phyloP scores from a whole-genome alignment of 352 stramenopile species.

The Pythium chondricola region DNA sequence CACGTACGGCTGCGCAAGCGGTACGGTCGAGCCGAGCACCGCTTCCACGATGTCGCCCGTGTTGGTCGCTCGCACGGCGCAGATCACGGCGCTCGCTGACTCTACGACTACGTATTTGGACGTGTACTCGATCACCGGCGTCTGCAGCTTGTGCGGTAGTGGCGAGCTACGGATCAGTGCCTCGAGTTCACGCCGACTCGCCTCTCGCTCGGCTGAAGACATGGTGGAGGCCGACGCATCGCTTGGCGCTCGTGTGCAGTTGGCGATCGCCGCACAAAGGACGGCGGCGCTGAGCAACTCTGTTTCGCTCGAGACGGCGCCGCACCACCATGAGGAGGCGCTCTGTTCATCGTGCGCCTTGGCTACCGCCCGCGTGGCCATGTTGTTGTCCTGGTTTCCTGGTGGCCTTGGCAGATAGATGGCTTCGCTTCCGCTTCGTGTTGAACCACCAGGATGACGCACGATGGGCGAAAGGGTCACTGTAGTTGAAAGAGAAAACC shows the following conservation, averaged over 20 bases:
- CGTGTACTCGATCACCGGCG: constrained; percentile 47
- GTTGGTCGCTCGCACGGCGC: constrained; percentile 54
- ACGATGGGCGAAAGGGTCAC: constrained; percentile 16
- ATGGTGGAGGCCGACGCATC: constrained; percentile 16
- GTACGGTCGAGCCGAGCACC: constrained; percentile 60
- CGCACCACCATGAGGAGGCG: constrained; percentile 40
- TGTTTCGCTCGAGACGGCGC: constrained; percentile 47
- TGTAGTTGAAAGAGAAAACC: constrained; percentile 12
- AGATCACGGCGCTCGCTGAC: constrained; percentile 53
- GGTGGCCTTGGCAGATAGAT: neutral
- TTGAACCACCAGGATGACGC: constrained; percentile 9
- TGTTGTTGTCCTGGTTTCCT: constrained; percentile 1
- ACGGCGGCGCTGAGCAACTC: constrained; percentile 71
- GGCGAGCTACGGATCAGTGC: constrained; percentile 54
- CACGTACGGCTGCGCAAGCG: constrained; percentile 53
- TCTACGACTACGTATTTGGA: constrained; percentile 57
- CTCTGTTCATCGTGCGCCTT: constrained; percentile 1
- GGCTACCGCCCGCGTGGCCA: constrained; percentile 1
- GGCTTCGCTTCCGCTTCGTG: neutral
- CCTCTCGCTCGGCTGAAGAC: constrained; percentile 7
- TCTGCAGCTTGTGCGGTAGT: constrained; percentile 51
- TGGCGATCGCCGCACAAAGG: constrained; percentile 56
- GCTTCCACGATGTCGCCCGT: constrained; percentile 58
- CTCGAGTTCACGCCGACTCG: constrained; percentile 36
- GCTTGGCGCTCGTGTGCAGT: constrained; percentile 19